phyloP scores from a whole-genome alignment of 345 rosid genomes.

The Mangifera indica region DNA sequence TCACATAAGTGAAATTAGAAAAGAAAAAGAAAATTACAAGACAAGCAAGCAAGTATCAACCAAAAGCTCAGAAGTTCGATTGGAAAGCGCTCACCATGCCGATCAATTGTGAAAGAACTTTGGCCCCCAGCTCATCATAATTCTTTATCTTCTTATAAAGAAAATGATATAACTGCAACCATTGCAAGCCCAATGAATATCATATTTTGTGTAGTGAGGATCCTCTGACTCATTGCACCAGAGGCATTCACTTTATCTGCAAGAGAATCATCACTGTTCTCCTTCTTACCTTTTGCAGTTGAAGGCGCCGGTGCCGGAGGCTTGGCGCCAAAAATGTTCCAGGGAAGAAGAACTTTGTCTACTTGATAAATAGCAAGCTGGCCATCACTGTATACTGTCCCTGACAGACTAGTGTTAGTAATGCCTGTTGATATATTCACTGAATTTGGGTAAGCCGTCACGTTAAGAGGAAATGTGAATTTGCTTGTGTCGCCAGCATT shows the following conservation, averaged over 20 bases:
- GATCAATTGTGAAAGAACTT: background rate
- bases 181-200: conserved; percentile 6
- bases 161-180: conserved; percentile 8
- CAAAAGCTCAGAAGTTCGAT: background rate
- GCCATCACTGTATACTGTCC: conserved; percentile 30
- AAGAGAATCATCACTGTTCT: conserved; percentile 13
- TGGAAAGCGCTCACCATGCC: conserved; percentile 8
- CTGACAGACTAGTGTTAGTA: conserved; percentile 32
- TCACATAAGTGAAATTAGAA: no score
- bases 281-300: conserved; percentile 28
- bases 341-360: conserved; percentile 44
- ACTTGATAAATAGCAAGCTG: conserved; percentile 44
- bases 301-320: conserved; percentile 48
- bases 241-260: background rate
- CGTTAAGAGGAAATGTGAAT: conserved; percentile 25
- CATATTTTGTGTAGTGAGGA: background rate
- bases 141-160: conserved; percentile 9
- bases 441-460: conserved; percentile 25
- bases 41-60: no score
- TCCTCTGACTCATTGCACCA: background rate
- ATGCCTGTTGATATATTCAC: conserved; percentile 46
- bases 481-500: conserved; percentile 31
- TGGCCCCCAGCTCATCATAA: background rate
- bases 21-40: no score
- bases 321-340: conserved; percentile 34